Evolutionary conservation across 2,329 filamentous ascomycete species (phyloP).

Genomic region (Ceratocystis cacaofunesta): DNA sequence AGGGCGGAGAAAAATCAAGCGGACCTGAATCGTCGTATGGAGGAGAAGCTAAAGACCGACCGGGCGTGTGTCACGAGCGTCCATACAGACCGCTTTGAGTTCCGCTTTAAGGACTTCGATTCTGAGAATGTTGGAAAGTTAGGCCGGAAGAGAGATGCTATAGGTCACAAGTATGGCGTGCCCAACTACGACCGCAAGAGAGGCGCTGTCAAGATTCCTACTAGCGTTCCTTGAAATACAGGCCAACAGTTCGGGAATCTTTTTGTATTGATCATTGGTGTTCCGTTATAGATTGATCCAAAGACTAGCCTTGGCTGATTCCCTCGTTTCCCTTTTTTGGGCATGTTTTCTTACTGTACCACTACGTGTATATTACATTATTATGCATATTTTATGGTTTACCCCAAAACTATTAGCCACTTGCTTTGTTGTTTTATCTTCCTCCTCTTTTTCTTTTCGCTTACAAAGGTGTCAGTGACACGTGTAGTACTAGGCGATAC

Average conservation of each 20-base stretch:
- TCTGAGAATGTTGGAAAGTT: conserved; percentile 40
- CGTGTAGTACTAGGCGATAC: too few relatives aligned
- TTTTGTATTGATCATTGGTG: background rate
- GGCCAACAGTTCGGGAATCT: background rate
- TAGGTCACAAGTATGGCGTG: conserved; percentile 50
- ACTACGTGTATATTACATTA: conserved; percentile 10
- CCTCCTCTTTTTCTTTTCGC: too few relatives aligned
- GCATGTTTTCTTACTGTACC: conserved; percentile 5
- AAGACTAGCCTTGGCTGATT: background rate
- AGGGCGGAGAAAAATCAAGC: background rate
- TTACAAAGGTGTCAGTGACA: background rate
- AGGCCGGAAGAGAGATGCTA: conserved; percentile 36
- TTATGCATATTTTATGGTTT: conserved; percentile 6
- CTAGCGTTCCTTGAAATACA: conserved; percentile 36
- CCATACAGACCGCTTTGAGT: conserved; percentile 41
- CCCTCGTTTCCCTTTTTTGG: background rate
- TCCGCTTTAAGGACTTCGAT: conserved; percentile 45
- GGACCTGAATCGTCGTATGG: conserved; percentile 20
- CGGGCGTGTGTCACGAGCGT: conserved; percentile 31
- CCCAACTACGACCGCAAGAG: conserved; percentile 48
- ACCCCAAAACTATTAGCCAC: background rate
- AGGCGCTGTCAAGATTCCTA: conserved; percentile 54
- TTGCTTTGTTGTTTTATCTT: too few relatives aligned
- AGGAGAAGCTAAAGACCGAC: conserved; percentile 24
- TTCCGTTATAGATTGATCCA: too few relatives aligned